Evolutionary conservation across 2,329 filamentous ascomycete species (phyloP), one percentile per base, ranked within the genome.

Genomic region (Colletotrichum agaves): DNA sequence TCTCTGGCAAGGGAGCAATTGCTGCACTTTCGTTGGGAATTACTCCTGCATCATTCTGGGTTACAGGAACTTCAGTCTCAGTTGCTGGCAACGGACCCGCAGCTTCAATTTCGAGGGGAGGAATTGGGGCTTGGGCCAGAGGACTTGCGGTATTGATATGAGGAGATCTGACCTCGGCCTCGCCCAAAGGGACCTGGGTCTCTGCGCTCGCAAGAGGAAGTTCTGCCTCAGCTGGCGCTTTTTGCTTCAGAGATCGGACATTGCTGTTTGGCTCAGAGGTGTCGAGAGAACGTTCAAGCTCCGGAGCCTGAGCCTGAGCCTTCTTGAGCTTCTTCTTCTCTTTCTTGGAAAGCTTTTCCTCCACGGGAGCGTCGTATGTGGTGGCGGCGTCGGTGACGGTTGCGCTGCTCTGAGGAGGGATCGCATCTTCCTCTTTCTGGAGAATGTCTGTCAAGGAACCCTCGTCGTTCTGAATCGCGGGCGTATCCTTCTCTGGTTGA

Each of bases 241-340:
- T 21, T 52, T 66, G 41, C 15, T 17, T n/a, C 12, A 43, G 47
- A 37, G 63, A 46, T n/a, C 41, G 21, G 13, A 37, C 13, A 19
- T 71, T 39, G 31, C 43, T 39, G 27, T 3, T 61, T 31, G 59
- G 15, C 35, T 67, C 50, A 19, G 33, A 19, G 7, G 59, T 12
- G n/a, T 67, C 59, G 15, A 55, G 17, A 10, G 61, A 46, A 44
- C 58, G 56, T 21, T 58, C 68, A 53, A 64, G 71, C 64, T 71
- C 66, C 23, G 23, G 11, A 12, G 19, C 71, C 46, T 41, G 33
- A 31, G 58, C 58, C 46, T 70, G 71, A 23, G 70, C 67, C 58
- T 73, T 73, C 52, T 73, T 73, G 19, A 68, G 61, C 61, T 75
- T 75, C 67, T 75, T 74, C 65, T 70, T 73, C 23, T 75, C 66